Base-by-base conservation (phyloP, 208 protist genomes). In the Naegleria gruberi region DNA sequence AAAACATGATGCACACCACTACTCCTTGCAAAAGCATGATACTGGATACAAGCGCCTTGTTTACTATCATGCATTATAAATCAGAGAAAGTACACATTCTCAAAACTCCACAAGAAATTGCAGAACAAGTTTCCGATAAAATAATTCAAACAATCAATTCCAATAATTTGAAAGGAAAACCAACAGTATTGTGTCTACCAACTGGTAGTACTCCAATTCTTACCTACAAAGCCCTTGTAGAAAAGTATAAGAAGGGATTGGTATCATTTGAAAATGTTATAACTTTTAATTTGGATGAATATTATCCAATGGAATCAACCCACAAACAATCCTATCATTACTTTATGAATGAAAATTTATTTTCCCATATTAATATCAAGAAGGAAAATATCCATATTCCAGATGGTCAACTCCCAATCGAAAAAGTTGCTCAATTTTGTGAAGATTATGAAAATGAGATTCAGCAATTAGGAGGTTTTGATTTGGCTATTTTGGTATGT, bases 281-380 rank as follows among this genome's bases (percentile, higher is more conserved):
- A 0, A 92, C 93, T n/a, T 95, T 95, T 42, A 93, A 92, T 74
- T 73, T 94, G 23, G 91, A 95, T 84, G 94, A 95, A 85, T 90
- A 86, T n/a, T 88, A 43, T 44, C 40, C n/a, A 90, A 89, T 84
- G 34, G 40, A 45, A 73, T 19, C 90, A 65, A 77, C 85, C 44
- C 41, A 43, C 26, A 2, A 82, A 45, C 45, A 93, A 42, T 83
- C 91, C 91, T 94, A 94, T 92, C 86, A 87, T 74, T 34, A 74
- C 0, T 92, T 89, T 41, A 90, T 94, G 92, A 45, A 77, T 51
- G 74, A 92, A 37, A 90, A 90, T 55, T 91, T 94, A 15, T 94
- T 94, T 42, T 41, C 92, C 34, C 91, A 93, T 23, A 89, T 94
- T 55, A 82, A 94, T 65, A 91, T 94, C 40, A 19, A 83, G 30